Percentiles rank a stretch among this genome's conserved stretches.
phyloP scores from a whole-genome alignment of 1,284 basidiomycete species.

The Trichosporon asahii region DNA sequence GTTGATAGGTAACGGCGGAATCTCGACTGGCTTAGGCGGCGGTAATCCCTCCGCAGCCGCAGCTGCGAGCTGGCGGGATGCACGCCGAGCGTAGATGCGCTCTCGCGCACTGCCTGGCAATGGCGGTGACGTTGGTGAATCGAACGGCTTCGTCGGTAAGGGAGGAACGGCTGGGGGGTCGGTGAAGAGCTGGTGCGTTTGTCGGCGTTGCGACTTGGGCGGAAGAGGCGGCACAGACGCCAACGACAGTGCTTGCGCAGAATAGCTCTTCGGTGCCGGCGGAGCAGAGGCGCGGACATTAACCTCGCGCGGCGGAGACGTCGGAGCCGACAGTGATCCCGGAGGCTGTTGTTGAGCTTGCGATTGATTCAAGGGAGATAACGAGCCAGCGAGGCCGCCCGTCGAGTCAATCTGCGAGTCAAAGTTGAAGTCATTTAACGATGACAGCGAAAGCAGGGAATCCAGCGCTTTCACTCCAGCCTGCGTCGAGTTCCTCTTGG shows the following conservation, averaged over 20 bases:
- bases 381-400: neutral
- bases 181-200: neutral
- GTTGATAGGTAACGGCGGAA: slow-evolving; percentile 18
- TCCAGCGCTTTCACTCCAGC: slow-evolving; percentile 16
- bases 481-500: slow-evolving; percentile 12
- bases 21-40: slow-evolving; percentile 16
- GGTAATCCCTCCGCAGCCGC: slow-evolving; percentile 13
- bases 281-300: slow-evolving; percentile 26
- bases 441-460: slow-evolving; percentile 28
- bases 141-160: slow-evolving; percentile 2
- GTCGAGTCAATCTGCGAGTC: slow-evolving; percentile 40
- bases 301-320: slow-evolving; percentile 12
- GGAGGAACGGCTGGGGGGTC: neutral
- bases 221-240: slow-evolving; percentile 16
- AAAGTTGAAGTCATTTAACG: slow-evolving; percentile 42
- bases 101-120: slow-evolving; percentile 42
- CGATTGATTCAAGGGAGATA: neutral
- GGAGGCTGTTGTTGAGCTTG: neutral
- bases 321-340: slow-evolving; percentile 10
- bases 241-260: slow-evolving; percentile 3
- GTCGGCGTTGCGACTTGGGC: slow-evolving; percentile 10
- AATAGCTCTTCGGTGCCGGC: slow-evolving; percentile 21
- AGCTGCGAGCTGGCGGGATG: slow-evolving; percentile 23
- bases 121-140: slow-evolving; percentile 10
- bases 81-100: slow-evolving; percentile 42